Percentiles rank a stretch among this genome's conserved stretches.
These are phyloP conservation scores for Leccinum aurantiacum DNA, from an alignment of 768 basidiomycete species.

Conservation along the genomic window DNA sequence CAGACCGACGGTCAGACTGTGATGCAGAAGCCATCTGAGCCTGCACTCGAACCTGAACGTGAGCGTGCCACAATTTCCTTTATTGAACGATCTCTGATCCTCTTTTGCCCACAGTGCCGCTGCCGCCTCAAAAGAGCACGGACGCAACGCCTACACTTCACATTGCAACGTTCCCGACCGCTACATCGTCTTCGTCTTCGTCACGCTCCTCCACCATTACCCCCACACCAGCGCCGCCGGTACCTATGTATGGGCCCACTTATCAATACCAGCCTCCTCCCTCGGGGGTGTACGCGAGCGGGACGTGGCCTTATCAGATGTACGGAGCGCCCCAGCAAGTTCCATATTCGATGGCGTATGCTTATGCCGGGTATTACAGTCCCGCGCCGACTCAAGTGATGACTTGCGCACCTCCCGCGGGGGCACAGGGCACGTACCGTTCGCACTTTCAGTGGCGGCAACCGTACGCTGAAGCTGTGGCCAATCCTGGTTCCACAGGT, in stretches of 20 bases:
- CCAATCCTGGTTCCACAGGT: slow-evolving; percentile 36
- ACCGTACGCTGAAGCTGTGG: slow-evolving; percentile 37
- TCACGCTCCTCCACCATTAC: slow-evolving; percentile 18
- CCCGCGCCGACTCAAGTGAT: slow-evolving; percentile 13
- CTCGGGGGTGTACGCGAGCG: slow-evolving; percentile 16
- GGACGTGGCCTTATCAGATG: slow-evolving; percentile 36
- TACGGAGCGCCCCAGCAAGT: slow-evolving; percentile 20
- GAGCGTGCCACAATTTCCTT: too few relatives aligned
- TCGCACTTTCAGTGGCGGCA: slow-evolving; percentile 37
- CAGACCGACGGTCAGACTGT: too few relatives aligned
- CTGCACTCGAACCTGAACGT: too few relatives aligned
- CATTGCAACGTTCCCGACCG: slow-evolving; percentile 25
- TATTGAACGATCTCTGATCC: too few relatives aligned
- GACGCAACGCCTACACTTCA: slow-evolving; percentile 21
- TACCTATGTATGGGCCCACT: slow-evolving; percentile 21
- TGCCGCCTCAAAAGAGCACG: slow-evolving; percentile 15
- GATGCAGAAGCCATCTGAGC: too few relatives aligned
- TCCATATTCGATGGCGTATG: slow-evolving; percentile 23
- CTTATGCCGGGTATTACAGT: slow-evolving; percentile 24
- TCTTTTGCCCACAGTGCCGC: slow-evolving; percentile 17
- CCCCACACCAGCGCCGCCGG: slow-evolving; percentile 18
- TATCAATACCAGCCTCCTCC: slow-evolving; percentile 23
- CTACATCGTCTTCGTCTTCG: slow-evolving; percentile 18
- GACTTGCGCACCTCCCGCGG: slow-evolving; percentile 15
- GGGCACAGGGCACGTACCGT: slow-evolving; percentile 26